Percentiles rank a stretch among this genome's conserved stretches.
Conservation (phyloP, 2,329 filamentous ascomycete species). For the Scolecobasidium constrictum region DNA sequence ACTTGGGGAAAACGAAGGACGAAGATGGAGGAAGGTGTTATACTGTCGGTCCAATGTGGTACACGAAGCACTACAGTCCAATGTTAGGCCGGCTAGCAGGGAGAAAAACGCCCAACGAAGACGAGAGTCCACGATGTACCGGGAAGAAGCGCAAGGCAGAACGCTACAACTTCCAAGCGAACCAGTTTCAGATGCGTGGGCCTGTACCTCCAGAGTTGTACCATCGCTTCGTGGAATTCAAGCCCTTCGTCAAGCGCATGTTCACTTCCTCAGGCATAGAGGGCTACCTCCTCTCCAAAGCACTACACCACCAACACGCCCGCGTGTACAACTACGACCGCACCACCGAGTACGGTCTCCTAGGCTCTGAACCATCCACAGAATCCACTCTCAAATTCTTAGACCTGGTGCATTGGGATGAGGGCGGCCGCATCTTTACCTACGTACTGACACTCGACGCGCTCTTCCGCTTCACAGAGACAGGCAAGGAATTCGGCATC, state of each 20-base stretch:
- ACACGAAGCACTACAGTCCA: conserved; percentile 78
- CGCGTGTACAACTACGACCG: conserved; percentile 83
- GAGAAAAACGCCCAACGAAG: conserved; percentile 43
- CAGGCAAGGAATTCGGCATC: conserved; percentile 88
- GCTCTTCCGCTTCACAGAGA: conserved; percentile 84
- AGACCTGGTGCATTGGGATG: conserved; percentile 74
- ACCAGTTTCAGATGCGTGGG: conserved; percentile 77
- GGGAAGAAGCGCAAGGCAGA: conserved; percentile 43
- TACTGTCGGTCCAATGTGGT: conserved; percentile 66
- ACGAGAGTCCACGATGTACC: conserved; percentile 20
- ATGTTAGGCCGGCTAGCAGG: conserved; percentile 75
- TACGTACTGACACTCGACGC: conserved; percentile 86
- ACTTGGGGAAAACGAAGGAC: conserved; percentile 61
- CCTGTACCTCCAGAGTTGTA: conserved; percentile 74
- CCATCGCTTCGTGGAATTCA: conserved; percentile 89
- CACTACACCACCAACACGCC: conserved; percentile 79
- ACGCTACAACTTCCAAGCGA: conserved; percentile 86
- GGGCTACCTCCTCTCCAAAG: conserved; percentile 71
- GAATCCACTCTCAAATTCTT: conserved; percentile 72
- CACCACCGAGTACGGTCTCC: conserved; percentile 60
- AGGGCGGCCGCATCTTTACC: conserved; percentile 79
- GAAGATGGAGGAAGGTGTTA: conserved; percentile 52
- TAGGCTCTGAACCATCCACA: conserved; percentile 47
- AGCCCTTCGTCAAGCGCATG: conserved; percentile 79
- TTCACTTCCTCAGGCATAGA: conserved; percentile 69